Evolutionary conservation across 2,329 filamentous ascomycete genomes (phyloP).

Genomic region (Cladosporium oxysporum): DNA sequence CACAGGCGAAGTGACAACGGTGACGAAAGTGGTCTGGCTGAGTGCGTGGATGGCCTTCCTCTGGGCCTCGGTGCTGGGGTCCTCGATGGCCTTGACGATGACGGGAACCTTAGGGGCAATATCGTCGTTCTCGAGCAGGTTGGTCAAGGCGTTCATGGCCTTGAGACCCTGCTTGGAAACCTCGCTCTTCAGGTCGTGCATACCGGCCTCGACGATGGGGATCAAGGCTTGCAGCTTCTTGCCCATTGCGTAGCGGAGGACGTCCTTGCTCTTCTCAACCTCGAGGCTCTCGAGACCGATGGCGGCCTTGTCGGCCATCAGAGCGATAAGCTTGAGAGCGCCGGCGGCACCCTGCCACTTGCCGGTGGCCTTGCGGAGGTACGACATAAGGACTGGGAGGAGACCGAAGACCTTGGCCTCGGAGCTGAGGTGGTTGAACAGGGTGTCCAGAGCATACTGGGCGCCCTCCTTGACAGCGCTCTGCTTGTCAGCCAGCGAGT

Average conservation of each 20-base stretch:
- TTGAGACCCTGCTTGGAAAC: conserved; percentile 83
- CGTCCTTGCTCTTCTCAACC: conserved; percentile 82
- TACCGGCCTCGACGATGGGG: conserved; percentile 84
- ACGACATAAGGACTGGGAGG: conserved; percentile 71
- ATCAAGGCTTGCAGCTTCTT: conserved; percentile 83
- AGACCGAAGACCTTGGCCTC: conserved; percentile 84
- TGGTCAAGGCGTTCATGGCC: conserved; percentile 88
- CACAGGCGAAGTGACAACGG: conserved; percentile 91
- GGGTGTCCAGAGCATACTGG: conserved; percentile 87
- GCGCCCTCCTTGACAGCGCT: conserved; percentile 85
- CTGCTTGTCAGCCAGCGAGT: conserved; percentile 87
- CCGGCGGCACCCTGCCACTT: conserved; percentile 98
- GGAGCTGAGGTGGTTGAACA: conserved; percentile 75
- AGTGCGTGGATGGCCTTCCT: conserved; percentile 97
- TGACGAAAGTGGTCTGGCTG: conserved; percentile 97
- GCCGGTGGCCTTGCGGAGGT: conserved; percentile 79
- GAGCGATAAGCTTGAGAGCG: conserved; percentile 79
- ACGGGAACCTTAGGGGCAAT: conserved; percentile 89
- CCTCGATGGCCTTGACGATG: conserved; percentile 91
- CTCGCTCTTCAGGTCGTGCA: conserved; percentile 95
- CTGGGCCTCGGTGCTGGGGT: conserved; percentile 82
- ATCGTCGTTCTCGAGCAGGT: conserved; percentile 93
- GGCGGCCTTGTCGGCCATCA: conserved; percentile 93
- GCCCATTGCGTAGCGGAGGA: conserved; percentile 88
- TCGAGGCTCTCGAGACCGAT: conserved; percentile 81